Evolutionary conservation across 2,329 filamentous ascomycete species (phyloP).

Genomic region (Aspergillus arachidicola): DNA sequence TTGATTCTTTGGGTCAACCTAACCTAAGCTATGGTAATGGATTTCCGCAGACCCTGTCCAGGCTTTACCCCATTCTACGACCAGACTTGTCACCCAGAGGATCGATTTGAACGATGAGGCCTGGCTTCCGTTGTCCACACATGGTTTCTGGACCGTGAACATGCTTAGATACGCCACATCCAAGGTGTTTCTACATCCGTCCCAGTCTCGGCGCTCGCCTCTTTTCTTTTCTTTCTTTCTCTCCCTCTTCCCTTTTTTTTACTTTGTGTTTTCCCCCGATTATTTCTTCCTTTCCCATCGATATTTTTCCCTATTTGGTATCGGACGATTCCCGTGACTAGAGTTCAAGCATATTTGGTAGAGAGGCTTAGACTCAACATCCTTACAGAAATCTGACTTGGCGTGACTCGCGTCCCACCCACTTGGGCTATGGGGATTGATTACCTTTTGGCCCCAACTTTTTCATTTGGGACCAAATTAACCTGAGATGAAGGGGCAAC

Average conservation of each 20-base stretch:
- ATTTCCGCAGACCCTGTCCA: conserved; percentile 17
- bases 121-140: not conserved
- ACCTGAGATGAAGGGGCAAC: not conserved
- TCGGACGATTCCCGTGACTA: not conserved
- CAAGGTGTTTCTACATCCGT: not conserved
- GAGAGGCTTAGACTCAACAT: conserved; percentile 11
- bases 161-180: conserved; percentile 3
- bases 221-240: not conserved
- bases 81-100: not conserved
- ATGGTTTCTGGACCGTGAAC: not conserved
- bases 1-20: conserved; percentile 5
- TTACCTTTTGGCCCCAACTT: not conserved
- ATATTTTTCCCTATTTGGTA: not conserved
- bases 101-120: not conserved
- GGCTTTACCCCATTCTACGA: conserved; percentile 3
- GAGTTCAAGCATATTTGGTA: conserved; percentile 10
- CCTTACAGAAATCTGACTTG: conserved; percentile 3
- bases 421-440: conserved; percentile 6
- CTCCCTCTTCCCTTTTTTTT: not conserved
- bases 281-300: not conserved
- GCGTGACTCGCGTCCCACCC: conserved; percentile 12
- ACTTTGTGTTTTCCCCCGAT: not conserved
- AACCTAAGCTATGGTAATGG: conserved; percentile 15
- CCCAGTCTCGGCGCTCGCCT: not conserved
- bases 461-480: not conserved